Base-by-base conservation (phyloP, 2,329 filamentous ascomycete genomes). In the Diaporthe vexans region DNA sequence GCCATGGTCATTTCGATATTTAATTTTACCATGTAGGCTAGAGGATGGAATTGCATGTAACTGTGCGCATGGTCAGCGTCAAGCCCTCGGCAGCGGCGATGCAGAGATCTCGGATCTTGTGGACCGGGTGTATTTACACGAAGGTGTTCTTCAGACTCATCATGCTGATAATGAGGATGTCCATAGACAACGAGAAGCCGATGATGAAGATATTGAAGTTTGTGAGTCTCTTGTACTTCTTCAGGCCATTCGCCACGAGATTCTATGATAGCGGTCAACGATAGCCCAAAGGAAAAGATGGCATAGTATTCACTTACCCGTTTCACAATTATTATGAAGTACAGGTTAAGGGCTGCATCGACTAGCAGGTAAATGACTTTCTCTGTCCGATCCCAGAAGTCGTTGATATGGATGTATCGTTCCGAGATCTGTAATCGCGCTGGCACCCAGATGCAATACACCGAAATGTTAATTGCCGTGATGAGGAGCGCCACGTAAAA, bases 361-460 rank as follows among this genome's bases (percentile, higher is more conserved):
- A 89, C 82, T 4, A 88, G 61, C 1, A 87, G 80, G 74, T 88
- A 88, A 4, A 90, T 83, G 3, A 84, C 82, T 77, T 90, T 90
- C 46, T 89, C 87, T 59, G 82, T 82, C 9, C 87, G 85, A 61
- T 90, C 88, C 88, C 88, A 90, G 58, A 87, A 80, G 0, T 83
- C 77, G 76, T 90, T 90, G 59, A 88, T 79, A 26, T 79, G 76
- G 35, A 88, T 81, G 71, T 84, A 89, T 0, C 70, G 78, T 0
- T 84, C 71, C 9, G 78, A 84, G 7, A 86, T 81, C 56, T 87
- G 83, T 0, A 89, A 79, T 2, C 86, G 85, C 0, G 87, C 84
- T 0, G 88, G 88, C 24, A 90, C 86, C 88, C 88, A 90, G 21
- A 90, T 89, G 72, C 81, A 82, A 61, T 88, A 89, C 2, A 90